A percentile compares a stretch with the other conserved stretches of the same genome.
Evolutionary conservation across 352 stramenopile species (phyloP).

Genomic region (Phytophthora palmivora): DNA sequence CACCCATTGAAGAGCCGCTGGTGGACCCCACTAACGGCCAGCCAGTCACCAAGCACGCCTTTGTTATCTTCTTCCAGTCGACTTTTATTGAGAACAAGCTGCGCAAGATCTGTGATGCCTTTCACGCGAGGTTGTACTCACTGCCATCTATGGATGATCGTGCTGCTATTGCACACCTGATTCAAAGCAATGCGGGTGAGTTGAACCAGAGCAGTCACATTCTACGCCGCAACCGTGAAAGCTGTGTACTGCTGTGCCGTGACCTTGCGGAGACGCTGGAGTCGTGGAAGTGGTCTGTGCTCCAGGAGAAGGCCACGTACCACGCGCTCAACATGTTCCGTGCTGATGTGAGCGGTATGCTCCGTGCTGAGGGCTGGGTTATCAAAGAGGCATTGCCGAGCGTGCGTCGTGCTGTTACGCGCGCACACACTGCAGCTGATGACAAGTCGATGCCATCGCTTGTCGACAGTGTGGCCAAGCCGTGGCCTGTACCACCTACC

Average conservation of each 20-base stretch:
- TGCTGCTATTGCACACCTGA: slow-evolving; percentile 83
- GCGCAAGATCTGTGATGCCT: slow-evolving; percentile 99
- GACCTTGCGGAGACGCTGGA: slow-evolving; percentile 94
- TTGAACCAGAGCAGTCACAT: slow-evolving; percentile 97
- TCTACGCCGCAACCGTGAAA: slow-evolving; percentile 96
- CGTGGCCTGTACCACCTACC: slow-evolving; percentile 96
- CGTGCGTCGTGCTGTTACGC: slow-evolving; percentile 90
- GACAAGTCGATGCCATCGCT: slow-evolving; percentile 95
- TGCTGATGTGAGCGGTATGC: slow-evolving; percentile 96
- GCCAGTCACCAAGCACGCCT: slow-evolving; percentile 87
- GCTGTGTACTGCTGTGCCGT: slow-evolving; percentile 93
- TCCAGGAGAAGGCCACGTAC: slow-evolving; percentile 98
- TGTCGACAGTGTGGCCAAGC: slow-evolving; percentile 94
- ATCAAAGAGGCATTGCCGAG: slow-evolving; percentile 84
- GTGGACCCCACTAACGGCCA: slow-evolving; percentile 90
- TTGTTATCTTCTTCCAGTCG: slow-evolving; percentile 98
- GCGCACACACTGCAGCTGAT: slow-evolving; percentile 90
- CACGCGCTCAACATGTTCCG: slow-evolving; percentile 99
- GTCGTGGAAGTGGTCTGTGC: slow-evolving; percentile 97
- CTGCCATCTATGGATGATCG: slow-evolving; percentile 96
- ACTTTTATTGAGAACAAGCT: slow-evolving; percentile 97
- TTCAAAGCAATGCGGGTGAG: slow-evolving; percentile 94
- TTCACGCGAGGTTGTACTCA: slow-evolving; percentile 96
- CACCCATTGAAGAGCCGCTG: slow-evolving; percentile 93
- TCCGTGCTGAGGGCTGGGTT: slow-evolving; percentile 97